phyloP scores from a whole-genome alignment of 495 filamentous ascomycete species.

The Cercophora newfieldiana region DNA sequence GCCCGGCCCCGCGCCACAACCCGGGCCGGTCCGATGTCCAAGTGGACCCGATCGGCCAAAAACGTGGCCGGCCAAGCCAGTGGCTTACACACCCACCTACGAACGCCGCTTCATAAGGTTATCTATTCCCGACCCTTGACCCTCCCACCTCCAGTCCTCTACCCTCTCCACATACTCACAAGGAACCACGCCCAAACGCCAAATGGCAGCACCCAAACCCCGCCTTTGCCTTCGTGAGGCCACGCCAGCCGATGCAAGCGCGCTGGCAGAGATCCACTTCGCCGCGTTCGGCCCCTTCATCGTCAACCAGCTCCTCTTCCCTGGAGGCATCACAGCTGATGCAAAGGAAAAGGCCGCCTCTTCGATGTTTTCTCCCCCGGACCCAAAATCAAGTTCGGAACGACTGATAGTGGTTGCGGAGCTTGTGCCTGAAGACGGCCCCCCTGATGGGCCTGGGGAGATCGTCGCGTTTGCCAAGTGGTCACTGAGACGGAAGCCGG shows the following conservation, averaged over 20 bases:
- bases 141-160: neutral
- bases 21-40: neutral
- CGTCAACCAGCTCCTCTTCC: conserved; percentile 32
- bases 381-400: conserved; percentile 18
- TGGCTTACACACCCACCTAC: too few species aligned
- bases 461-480: conserved; percentile 33
- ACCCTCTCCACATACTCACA: neutral
- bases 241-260: conserved; percentile 21
- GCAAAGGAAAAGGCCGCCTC: conserved; percentile 17
- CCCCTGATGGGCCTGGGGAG: conserved; percentile 20
- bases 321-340: conserved; percentile 19
- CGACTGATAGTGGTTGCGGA: conserved; percentile 28
- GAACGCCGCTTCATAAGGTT: too few species aligned
- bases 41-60: too few species aligned
- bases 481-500: conserved; percentile 22
- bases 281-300: conserved; percentile 26
- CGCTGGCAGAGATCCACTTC: conserved; percentile 23
- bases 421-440: conserved; percentile 16
- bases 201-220: conserved; percentile 21
- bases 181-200: neutral
- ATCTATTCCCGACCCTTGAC: too few species aligned
- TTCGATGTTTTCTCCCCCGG: conserved; percentile 6
- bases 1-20: neutral
- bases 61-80: too few species aligned
- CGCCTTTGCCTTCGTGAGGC: conserved; percentile 31